Base-by-base conservation (phyloP, 768 basidiomycete genomes). In the Panaeolus papilionaceus region DNA sequence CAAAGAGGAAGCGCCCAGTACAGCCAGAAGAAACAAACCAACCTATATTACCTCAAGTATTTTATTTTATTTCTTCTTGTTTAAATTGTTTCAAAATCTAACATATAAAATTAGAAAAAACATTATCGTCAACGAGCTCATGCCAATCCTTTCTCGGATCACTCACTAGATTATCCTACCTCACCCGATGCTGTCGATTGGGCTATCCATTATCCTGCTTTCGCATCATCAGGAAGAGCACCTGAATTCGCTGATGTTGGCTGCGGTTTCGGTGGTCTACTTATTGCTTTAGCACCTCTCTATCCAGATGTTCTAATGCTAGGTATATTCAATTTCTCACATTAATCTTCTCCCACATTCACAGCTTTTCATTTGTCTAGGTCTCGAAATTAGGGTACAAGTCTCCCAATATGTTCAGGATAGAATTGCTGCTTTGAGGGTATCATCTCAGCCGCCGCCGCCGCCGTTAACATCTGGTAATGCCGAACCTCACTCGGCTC, bases 221-320 rank as follows among this genome's bases (percentile, higher is more conserved):
- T 89, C 75, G 77, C 81, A 38, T 78, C 75, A 26, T 76, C 84
- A 39, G 83, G 83, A 47, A 92, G 92, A 74, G 79, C 81, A 10
- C 96, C 98, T 54, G 95, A 96, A 79, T 98, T 96, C 74, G 98
- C 95, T 3, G 98, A 99, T 78, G 89, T 99, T 40, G 98, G 98
- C 0, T 99, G 98, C 77, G 98, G 98, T 49, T 99, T 99, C 74
- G 98, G 98, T 14, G 98, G 98, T 16, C 87, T 99, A 45, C 82
- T 97, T 68, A 92, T 96, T 71, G 80, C 92, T 4, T 88, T 99
- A 16, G 94, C 96, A 0, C 95, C 96, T 6, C 81, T 94, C 42
- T 98, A 92, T 74, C 98, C 98, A 7, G 90, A 97, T 70, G 93
- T 88, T 0, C 84, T 98, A 64, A 97, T 99, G 88, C 88, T 99